Base-by-base conservation (phyloP, 306 rosid species). In the Casuarina cunninghamiana region DNA sequence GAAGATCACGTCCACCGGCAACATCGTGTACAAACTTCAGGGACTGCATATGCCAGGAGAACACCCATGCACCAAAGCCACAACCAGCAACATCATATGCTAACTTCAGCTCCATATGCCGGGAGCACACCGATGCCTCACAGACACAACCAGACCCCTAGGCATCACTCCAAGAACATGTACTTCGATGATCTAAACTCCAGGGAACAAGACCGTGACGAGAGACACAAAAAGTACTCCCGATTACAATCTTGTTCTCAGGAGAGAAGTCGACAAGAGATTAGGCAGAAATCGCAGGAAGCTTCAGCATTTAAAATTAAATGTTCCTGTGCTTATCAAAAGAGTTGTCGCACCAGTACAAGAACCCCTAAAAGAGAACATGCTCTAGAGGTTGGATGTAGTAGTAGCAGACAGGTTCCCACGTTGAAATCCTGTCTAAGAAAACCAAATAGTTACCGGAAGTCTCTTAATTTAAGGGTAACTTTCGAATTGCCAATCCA, bases 361-460 rank as follows among this genome's bases (percentile, higher is more conserved):
- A 60, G 63, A 70, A 53, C 42, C 12, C 60, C 10, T 10, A 72
- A 75, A 72, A 46, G 13, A 66, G 49, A 83, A 13, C 66, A 15
- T 75, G 62, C 43, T 41, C 44, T 44, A 2, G 73, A 62, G 60
- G 60, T 16, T 72, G 77, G 61, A 73, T 46, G 72, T 54, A 39
- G 38, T 72, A 75, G 77, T 48, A 50, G 38, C 78, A 75, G 79
- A 62, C 35, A 68, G 10, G n/a, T 70, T 44, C 53, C 10, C 3
- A 9, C 10, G 41, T 45, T 83, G 80, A 89, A 82, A 85, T 82
- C 94, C 10, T 88, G 93, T 84, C 37, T 88, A 45, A 85, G 85
- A 68, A 86, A 72, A 80, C 83, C 86, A 1, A 82, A 80, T 10
- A 84, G 89, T 53, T 53, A 19, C 74, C 83, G 86, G 13, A 85